Conservation (phyloP, 1,284 basidiomycete species). For the Sanghuangporus baumii region DNA sequence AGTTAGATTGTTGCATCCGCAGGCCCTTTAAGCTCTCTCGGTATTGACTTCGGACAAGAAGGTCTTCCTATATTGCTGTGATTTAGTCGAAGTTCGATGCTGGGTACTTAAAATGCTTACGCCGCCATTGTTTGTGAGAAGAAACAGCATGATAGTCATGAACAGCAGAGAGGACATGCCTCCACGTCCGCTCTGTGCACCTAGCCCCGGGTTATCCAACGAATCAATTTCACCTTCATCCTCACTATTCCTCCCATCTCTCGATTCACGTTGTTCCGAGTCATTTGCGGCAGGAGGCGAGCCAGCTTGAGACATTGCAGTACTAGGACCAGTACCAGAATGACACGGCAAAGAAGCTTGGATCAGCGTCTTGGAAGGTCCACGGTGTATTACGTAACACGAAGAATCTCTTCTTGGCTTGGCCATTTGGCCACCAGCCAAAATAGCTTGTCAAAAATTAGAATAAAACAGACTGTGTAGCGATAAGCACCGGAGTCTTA, state of each 20-base stretch:
- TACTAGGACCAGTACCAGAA: background rate
- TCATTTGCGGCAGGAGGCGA: background rate
- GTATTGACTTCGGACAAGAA: slow-evolving; percentile 54
- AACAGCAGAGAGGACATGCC: slow-evolving; percentile 70
- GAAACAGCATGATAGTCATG: slow-evolving; percentile 65
- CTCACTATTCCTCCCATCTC: background rate
- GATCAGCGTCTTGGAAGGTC: background rate
- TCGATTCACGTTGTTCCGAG: background rate
- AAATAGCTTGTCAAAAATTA: background rate
- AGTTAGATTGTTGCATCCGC: slow-evolving; percentile 58
- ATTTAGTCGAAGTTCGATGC: background rate
- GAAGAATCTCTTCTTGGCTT: background rate
- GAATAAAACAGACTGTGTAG: background rate
- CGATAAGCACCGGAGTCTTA: background rate
- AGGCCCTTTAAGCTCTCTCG: slow-evolving; percentile 54
- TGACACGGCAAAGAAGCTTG: background rate
- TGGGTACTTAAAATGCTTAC: background rate
- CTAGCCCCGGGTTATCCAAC: slow-evolving; percentile 3
- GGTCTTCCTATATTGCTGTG: slow-evolving; percentile 39
- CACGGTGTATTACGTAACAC: background rate
- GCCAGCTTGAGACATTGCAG: background rate
- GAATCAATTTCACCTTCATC: slow-evolving; percentile 5
- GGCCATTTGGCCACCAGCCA: background rate
- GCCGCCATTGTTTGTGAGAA: slow-evolving; percentile 64
- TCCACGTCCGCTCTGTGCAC: slow-evolving; percentile 30